These are phyloP conservation scores for Gloeophyllum trabeum DNA, from an alignment of 768 basidiomycete genomes.

Conservation along the genomic window DNA sequence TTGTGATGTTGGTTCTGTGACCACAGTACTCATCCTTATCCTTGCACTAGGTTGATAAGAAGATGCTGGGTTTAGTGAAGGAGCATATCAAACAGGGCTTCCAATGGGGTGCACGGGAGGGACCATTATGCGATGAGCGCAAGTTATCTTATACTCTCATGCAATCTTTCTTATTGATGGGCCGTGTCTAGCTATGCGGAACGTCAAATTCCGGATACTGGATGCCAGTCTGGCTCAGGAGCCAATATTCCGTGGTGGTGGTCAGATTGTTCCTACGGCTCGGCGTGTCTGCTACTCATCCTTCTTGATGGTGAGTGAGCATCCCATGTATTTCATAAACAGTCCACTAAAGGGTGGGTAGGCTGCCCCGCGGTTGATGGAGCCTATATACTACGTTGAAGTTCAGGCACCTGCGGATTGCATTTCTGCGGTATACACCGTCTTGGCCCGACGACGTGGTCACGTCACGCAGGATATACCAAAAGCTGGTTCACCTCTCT, in stretches of 20 bases:
- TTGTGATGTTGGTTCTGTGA: constrained; percentile 6
- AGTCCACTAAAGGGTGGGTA: too few species aligned
- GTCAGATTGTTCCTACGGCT: constrained; percentile 98
- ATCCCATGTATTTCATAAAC: too few species aligned
- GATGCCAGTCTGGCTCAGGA: constrained; percentile 90
- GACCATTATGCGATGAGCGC: constrained; percentile 98
- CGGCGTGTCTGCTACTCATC: constrained; percentile 98
- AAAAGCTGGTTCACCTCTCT: constrained; percentile 94
- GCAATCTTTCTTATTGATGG: constrained; percentile 2
- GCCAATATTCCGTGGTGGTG: constrained; percentile 95
- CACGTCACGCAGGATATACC: constrained; percentile 98
- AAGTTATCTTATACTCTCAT: constrained; percentile 26
- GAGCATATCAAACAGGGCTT: constrained; percentile 98
- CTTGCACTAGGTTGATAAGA: constrained; percentile 73
- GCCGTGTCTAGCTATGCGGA: constrained; percentile 74
- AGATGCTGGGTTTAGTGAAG: constrained; percentile 76
- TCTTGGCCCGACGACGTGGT: constrained; percentile 96
- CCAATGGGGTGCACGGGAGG: constrained; percentile 98
- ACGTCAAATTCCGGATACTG: constrained; percentile 94
- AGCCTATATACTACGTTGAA: constrained; percentile 97
- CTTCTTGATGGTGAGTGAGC: constrained; percentile 91
- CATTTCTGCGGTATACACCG: constrained; percentile 96
- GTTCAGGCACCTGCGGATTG: constrained; percentile 99
- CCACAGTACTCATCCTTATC: not conserved
- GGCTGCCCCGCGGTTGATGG: constrained; percentile 93